Evolutionary conservation across 345 rosid species (phyloP), one percentile per base, ranked within the genome.

Genomic region (Mallotus nudiflorus): DNA sequence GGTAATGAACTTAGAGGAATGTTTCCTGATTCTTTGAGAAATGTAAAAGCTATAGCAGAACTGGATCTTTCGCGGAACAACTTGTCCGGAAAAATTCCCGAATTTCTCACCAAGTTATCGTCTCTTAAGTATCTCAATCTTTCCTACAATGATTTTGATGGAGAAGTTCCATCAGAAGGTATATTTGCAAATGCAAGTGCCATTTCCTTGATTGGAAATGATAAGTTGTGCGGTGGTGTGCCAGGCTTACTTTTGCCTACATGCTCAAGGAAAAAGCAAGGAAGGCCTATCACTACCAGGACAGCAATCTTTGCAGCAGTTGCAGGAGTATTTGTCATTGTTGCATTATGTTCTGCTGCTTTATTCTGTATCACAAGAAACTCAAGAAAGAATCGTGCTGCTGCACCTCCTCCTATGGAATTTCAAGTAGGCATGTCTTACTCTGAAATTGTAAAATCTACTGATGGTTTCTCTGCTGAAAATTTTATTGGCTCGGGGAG

Each of bases 401-500:
- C 42, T 22, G 12, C 33, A 55, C 51, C 50, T n/a, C n/a, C n/a
- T n/a, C n/a, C n/a, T 16, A 16, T 39, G 45, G 48, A 69, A 19
- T 24, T 25, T 37, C n/a, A 48, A 10, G 63, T 9, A 1, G 59
- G 52, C 5, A 20, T 71, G 1, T 73, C 83, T 18, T 76, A 65
- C 9, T n/a, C 15, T 0, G 69, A 80, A 0, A 31, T 70, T 46
- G 13, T 33, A 29, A 76, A 49, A 49, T 48, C 78, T 33, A 80
- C 83, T 0, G 35, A 64, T n/a, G 68, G 65, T 6, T 73, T 80
- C 37, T 57, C 80, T 0, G 15, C 66, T 0, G 62, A 55, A 27
- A 76, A 76, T 54, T 57, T 76, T 57, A 73, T 80, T 16, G 80
- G 80, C 15, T 33, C 45, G 2, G 80, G 83, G 37, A 60, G 75